These are phyloP conservation scores for Paraphoma chrysanthemicola DNA, from an alignment of 2,329 filamentous ascomycete genomes.

Conservation along the genomic window DNA sequence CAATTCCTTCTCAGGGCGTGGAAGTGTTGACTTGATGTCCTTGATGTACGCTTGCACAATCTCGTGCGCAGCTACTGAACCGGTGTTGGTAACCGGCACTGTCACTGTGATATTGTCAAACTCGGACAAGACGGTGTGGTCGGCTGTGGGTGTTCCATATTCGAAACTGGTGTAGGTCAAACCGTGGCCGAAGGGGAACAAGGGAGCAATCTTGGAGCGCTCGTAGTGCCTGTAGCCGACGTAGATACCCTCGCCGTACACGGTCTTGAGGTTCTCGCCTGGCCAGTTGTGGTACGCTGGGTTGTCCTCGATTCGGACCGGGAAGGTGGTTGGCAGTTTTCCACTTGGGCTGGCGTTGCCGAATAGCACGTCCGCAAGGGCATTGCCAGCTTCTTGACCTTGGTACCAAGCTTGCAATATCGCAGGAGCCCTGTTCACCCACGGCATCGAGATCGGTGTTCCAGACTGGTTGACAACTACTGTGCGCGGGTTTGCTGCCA, in stretches of 20 bases:
- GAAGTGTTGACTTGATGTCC: constrained; percentile 68
- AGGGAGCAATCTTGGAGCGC: constrained; percentile 62
- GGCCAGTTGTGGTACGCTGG: constrained; percentile 77
- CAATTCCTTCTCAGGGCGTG: constrained; percentile 73
- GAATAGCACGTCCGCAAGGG: constrained; percentile 78
- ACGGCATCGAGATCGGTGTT: constrained; percentile 75
- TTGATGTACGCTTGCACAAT: constrained; percentile 73
- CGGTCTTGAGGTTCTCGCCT: constrained; percentile 70
- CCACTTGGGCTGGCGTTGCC: constrained; percentile 76
- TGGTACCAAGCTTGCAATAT: constrained; percentile 83
- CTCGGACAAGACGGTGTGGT: constrained; percentile 57
- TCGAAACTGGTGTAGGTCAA: constrained; percentile 78
- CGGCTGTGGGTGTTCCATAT: constrained; percentile 65
- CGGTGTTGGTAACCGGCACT: constrained; percentile 63
- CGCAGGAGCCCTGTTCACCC: constrained; percentile 68
- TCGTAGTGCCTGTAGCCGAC: constrained; percentile 79
- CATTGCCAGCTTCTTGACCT: constrained; percentile 85
- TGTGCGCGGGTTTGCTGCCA: constrained; percentile 70
- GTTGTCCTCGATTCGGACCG: constrained; percentile 65
- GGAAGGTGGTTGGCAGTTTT: constrained; percentile 77
- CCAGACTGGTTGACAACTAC: constrained; percentile 78
- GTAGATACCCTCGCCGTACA: constrained; percentile 76
- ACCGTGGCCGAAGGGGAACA: constrained; percentile 80
- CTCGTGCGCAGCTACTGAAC: constrained; percentile 64
- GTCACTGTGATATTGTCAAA: constrained; percentile 54